Conservation (phyloP, 2,329 filamentous ascomycete species). For the Fusarium albosuccineum region DNA sequence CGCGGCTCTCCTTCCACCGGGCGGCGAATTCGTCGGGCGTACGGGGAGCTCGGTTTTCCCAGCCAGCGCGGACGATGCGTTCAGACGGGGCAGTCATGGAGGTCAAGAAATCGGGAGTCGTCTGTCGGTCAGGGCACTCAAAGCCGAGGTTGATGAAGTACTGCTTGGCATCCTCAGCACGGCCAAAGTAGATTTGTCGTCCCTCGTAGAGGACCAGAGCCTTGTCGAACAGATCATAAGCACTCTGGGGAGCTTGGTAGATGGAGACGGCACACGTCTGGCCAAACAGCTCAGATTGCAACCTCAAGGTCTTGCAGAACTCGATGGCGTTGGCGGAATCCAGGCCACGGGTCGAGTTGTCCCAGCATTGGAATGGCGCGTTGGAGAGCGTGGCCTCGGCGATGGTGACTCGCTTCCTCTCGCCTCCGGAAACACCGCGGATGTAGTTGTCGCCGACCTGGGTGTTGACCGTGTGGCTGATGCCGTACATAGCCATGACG, state of each 20-base stretch:
- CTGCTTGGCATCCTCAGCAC: conserved; percentile 65
- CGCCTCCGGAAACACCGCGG: conserved; percentile 81
- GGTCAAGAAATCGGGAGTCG: conserved; percentile 75
- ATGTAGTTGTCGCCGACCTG: conserved; percentile 77
- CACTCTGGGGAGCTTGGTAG: conserved; percentile 73
- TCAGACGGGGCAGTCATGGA: conserved; percentile 60
- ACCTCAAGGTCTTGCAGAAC: conserved; percentile 45
- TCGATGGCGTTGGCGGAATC: conserved; percentile 49
- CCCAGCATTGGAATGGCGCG: conserved; percentile 56
- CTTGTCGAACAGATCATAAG: conserved; percentile 76
- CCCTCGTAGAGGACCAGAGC: conserved; percentile 76
- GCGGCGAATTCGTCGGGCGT: conserved; percentile 56
- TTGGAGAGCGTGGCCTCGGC: conserved; percentile 74
- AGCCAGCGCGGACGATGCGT: conserved; percentile 51
- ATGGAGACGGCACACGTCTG: conserved; percentile 52
- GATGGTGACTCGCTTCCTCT: conserved; percentile 82
- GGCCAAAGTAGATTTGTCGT: conserved; percentile 75
- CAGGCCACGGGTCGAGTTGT: conserved; percentile 50
- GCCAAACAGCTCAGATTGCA: conserved; percentile 45
- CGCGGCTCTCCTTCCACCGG: conserved; percentile 49
- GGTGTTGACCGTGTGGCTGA: conserved; percentile 79
- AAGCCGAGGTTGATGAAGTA: conserved; percentile 75
- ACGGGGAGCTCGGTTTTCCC: conserved; percentile 50
- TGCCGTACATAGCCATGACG: conserved; percentile 74
- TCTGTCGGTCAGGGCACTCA: conserved; percentile 71